A percentile compares a stretch with the other conserved stretches of the same genome.
Conservation (phyloP, 148 eudicot species). For the Rhododendron simsii region DNA sequence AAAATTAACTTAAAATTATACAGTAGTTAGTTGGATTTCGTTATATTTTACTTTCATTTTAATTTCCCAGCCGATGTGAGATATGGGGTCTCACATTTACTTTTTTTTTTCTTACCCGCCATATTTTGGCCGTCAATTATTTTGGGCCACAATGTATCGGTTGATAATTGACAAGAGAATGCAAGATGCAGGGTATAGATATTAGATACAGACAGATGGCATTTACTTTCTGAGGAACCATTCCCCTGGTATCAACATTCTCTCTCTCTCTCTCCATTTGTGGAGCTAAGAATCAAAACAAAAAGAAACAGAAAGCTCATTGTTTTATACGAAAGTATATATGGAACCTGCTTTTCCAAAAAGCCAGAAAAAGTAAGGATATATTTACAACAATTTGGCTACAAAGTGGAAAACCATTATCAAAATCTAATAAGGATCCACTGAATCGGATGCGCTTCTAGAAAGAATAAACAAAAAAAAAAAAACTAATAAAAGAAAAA, state of each 20-base stretch:
- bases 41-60: too few relatives aligned
- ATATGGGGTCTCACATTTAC: too few relatives aligned
- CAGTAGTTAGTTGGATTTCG: too few relatives aligned
- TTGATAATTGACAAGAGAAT: too few relatives aligned
- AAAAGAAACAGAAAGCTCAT: not conserved
- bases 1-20: too few relatives aligned
- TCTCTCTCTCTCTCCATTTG: not conserved
- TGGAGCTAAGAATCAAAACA: not conserved
- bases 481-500: too few relatives aligned
- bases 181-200: too few relatives aligned
- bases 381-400: not conserved
- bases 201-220: too few relatives aligned
- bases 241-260: not conserved
- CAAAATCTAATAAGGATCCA: not conserved
- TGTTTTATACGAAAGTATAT: not conserved
- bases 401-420: not conserved
- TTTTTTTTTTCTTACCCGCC: too few relatives aligned
- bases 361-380: not conserved
- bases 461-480: not conserved
- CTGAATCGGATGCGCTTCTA: not conserved
- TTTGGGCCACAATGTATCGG: too few relatives aligned
- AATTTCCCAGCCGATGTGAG: too few relatives aligned
- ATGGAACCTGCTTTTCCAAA: not conserved
- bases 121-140: too few relatives aligned
- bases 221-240: not conserved